A percentile compares a stretch with the other conserved stretches of the same genome.
These are phyloP conservation scores for Pythium phragmiticola DNA, from an alignment of 352 stramenopile species.

Conservation along the genomic window DNA sequence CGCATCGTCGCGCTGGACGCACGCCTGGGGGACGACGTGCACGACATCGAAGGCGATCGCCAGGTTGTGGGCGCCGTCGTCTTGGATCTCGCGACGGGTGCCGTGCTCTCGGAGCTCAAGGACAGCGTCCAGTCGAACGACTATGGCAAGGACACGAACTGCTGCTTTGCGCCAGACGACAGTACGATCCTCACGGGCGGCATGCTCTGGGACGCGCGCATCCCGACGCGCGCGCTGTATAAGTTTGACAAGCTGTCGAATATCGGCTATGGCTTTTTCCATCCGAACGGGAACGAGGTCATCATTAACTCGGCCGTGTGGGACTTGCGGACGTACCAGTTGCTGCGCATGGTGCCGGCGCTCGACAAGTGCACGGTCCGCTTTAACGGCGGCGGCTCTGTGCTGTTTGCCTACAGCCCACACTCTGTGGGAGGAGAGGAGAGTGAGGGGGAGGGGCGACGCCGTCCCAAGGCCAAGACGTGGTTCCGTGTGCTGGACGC, in stretches of 20 bases:
- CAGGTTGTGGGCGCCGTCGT: constrained; percentile 54
- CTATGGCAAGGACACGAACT: constrained; percentile 79
- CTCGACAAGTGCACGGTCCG: constrained; percentile 84
- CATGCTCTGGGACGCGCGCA: constrained; percentile 78
- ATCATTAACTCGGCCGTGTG: constrained; percentile 90
- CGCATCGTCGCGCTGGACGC: constrained; percentile 66
- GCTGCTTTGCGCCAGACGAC: constrained; percentile 71
- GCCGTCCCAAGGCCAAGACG: constrained; percentile 70
- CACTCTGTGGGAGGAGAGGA: constrained; percentile 57
- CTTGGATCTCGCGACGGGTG: constrained; percentile 67
- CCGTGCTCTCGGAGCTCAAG: constrained; percentile 56
- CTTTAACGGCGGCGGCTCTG: constrained; percentile 64
- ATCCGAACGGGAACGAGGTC: constrained; percentile 87
- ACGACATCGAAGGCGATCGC: constrained; percentile 32
- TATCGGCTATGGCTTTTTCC: constrained; percentile 78
- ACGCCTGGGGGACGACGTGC: constrained; percentile 33
- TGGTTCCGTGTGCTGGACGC: constrained; percentile 85
- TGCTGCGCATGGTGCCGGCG: constrained; percentile 83
- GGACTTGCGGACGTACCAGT: constrained; percentile 83
- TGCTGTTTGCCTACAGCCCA: constrained; percentile 85
- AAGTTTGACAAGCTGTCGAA: constrained; percentile 91
- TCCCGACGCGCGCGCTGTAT: constrained; percentile 71
- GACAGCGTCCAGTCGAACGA: constrained; percentile 69
- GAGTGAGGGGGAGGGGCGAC: constrained; percentile 54
- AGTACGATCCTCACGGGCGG: constrained; percentile 75